These are phyloP conservation scores for Salix caprea DNA, from an alignment of 345 rosid genomes.

Conservation along the genomic window DNA sequence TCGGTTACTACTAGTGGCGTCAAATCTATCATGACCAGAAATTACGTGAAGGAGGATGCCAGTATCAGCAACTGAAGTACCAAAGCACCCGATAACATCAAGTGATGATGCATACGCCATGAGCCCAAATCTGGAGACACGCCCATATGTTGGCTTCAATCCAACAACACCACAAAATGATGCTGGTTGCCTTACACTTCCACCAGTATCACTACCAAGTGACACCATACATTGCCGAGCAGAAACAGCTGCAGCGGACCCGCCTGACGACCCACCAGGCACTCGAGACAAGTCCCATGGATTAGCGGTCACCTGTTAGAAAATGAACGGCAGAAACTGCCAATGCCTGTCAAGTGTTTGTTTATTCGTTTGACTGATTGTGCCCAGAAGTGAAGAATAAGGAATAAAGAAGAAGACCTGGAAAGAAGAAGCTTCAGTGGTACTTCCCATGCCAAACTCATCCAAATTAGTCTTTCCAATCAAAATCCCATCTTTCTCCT, in stretches of 20 bases:
- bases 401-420: constrained; percentile 41
- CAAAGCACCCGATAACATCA: constrained; percentile 88
- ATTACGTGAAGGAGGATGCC: constrained; percentile 81
- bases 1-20: constrained; percentile 77
- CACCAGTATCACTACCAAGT: constrained; percentile 98
- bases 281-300: constrained; percentile 93
- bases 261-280: constrained; percentile 95
- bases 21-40: constrained; percentile 72
- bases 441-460: constrained; percentile 93
- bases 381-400: background rate
- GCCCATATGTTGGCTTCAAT: constrained; percentile 88
- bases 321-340: background rate
- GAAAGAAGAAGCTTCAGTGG: constrained; percentile 81
- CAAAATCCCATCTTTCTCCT: constrained; percentile 66
- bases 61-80: constrained; percentile 78
- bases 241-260: constrained; percentile 94
- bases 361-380: too few relatives aligned
- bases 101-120: constrained; percentile 94
- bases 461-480: constrained; percentile 91
- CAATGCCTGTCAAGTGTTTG: too few relatives aligned
- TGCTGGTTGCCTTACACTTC: constrained; percentile 96
- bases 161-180: constrained; percentile 97
- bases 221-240: constrained; percentile 86
- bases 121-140: constrained; percentile 91
- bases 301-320: constrained; percentile 71